Evolutionary conservation across 192 early-diverging fungal genomes (phyloP).

Genomic region (Linderina pennispora): DNA sequence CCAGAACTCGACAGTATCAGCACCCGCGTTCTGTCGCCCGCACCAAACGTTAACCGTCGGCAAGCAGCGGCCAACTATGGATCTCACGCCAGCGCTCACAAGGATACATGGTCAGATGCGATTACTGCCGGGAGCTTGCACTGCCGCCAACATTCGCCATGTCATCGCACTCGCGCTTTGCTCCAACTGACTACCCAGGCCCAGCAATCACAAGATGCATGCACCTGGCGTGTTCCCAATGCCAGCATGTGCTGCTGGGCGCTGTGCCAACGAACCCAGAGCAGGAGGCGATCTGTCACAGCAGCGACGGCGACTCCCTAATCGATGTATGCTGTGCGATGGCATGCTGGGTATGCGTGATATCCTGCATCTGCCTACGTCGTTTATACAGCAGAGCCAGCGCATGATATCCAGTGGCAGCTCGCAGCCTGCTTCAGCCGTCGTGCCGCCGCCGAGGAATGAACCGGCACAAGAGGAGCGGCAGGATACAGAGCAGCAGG

Average conservation of each 20-base stretch:
- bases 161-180: conserved; percentile 25
- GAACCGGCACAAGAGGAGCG: too few species aligned
- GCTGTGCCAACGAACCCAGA: conserved; percentile 5
- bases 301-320: conserved; percentile 5
- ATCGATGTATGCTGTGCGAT: conserved; percentile 31
- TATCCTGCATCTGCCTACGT: conserved; percentile 11
- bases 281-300: conserved; percentile 5
- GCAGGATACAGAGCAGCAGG: too few species aligned
- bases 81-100: too few species aligned
- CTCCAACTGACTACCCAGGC: conserved; percentile 17
- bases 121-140: conserved; percentile 27
- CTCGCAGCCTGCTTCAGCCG: too few species aligned
- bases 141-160: conserved; percentile 12
- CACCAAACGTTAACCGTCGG: too few species aligned
- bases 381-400: conserved; percentile 3
- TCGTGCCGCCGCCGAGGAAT: too few species aligned
- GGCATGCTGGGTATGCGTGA: conserved; percentile 24
- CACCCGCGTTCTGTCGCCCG: too few species aligned
- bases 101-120: too few species aligned
- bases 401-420: too few species aligned
- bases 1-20: background rate
- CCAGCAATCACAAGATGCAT: conserved; percentile 35
- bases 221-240: conserved; percentile 31
- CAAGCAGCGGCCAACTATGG: too few species aligned
- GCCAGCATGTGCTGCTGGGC: conserved; percentile 27